Percentiles rank a stretch among this genome's conserved stretches.
Conservation (phyloP, 2,329 filamentous ascomycete species). For the Phaeosphaeria sp. region DNA sequence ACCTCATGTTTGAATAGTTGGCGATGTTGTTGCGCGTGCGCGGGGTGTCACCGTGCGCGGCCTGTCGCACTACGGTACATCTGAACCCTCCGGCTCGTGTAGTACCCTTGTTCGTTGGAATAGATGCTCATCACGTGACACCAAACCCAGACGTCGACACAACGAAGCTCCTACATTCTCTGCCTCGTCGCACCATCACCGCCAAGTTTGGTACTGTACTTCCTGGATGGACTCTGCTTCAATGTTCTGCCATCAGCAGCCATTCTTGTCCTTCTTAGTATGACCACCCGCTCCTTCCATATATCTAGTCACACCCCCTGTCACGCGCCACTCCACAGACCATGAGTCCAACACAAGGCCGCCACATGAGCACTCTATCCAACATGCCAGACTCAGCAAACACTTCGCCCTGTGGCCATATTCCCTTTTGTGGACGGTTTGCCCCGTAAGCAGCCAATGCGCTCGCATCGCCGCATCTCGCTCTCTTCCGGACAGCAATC, state of each 20-base stretch:
- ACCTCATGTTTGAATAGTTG: too few species aligned
- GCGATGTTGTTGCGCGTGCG: too few species aligned
- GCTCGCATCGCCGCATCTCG: not conserved
- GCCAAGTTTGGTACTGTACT: not conserved
- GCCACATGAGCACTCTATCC: not conserved
- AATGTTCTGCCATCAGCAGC: not conserved
- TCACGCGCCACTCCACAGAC: constrained; percentile 11
- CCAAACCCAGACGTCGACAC: too few species aligned
- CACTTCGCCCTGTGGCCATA: not conserved
- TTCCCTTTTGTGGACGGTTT: not conserved
- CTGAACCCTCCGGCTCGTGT: constrained; percentile 13
- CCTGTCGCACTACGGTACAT: too few species aligned
- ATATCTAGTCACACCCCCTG: not conserved
- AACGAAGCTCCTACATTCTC: not conserved
- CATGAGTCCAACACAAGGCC: not conserved
- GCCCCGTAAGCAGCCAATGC: constrained; percentile 2
- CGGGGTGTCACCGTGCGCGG: too few species aligned
- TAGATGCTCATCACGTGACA: not conserved
- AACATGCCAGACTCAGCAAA: constrained; percentile 1
- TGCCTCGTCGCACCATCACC: too few species aligned
- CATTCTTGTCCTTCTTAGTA: not conserved
- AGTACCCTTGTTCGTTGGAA: not conserved
- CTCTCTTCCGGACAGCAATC: not conserved
- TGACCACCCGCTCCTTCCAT: constrained; percentile 2
- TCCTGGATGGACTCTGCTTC: not conserved